phyloP scores from a whole-genome alignment of 495 filamentous ascomycete species.

The Bacidia rubella region DNA sequence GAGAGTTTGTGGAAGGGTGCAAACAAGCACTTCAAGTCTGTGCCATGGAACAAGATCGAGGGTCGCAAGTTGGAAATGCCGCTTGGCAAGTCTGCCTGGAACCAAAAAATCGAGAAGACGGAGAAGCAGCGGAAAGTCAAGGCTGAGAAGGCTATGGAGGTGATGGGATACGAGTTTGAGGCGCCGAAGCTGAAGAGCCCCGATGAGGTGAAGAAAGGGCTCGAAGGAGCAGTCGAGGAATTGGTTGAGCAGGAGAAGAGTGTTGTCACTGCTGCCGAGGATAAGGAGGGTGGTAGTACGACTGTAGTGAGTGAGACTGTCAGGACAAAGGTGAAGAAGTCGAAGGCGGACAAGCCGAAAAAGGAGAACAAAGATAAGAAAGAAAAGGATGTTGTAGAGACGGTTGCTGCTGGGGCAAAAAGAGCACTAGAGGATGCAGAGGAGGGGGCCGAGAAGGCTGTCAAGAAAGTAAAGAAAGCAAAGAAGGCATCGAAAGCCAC shows the following conservation, averaged over 20 bases:
- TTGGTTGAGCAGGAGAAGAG: conserved; percentile 21
- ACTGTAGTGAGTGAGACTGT: conserved; percentile 14
- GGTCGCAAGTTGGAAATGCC: conserved; percentile 57
- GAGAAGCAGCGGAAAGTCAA: conserved; percentile 50
- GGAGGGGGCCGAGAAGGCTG: not conserved
- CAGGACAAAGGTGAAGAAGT: conserved; percentile 18
- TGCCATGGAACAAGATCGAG: conserved; percentile 74
- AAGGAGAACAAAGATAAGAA: not conserved
- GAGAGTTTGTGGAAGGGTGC: conserved; percentile 73
- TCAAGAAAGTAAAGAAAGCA: conserved; percentile 23
- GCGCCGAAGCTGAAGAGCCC: conserved; percentile 58
- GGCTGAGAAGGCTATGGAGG: conserved; percentile 57
- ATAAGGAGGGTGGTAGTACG: conserved; percentile 22
- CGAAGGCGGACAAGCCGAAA: not conserved
- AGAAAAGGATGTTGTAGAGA: not conserved
- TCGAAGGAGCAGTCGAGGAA: not conserved
- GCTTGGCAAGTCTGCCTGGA: conserved; percentile 59
- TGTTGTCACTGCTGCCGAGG: conserved; percentile 12
- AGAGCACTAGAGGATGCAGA: not conserved
- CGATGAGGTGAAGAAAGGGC: conserved; percentile 38
- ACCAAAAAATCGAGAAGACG: conserved; percentile 54
- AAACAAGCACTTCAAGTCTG: conserved; percentile 73
- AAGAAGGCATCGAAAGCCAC: conserved; percentile 23
- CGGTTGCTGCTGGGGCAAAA: not conserved
- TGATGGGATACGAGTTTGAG: conserved; percentile 70